A percentile compares a stretch with the other conserved stretches of the same genome.
These are phyloP conservation scores for Rhodotorula sp. DNA, from an alignment of 1,284 basidiomycete species.

Conservation along the genomic window DNA sequence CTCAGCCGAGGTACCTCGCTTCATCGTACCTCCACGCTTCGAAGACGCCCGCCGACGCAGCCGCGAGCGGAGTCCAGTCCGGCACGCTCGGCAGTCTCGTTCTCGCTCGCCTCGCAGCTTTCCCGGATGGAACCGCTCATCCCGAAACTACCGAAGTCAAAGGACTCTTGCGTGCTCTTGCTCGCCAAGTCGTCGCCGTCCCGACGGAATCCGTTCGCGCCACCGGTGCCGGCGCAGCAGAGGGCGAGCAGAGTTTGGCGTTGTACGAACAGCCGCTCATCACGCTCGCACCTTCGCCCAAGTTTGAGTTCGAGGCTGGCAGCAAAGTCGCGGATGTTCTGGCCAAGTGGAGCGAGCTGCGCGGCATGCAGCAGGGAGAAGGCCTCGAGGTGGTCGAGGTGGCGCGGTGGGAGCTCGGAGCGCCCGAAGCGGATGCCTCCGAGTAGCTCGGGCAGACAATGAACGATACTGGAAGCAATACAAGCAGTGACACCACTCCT, in stretches of 20 bases:
- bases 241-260: slow-evolving; percentile 58
- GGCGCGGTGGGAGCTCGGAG: slow-evolving; percentile 50
- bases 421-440: slow-evolving; percentile 29
- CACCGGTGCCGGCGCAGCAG: slow-evolving; percentile 44
- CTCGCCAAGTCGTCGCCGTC: slow-evolving; percentile 82
- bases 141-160: slow-evolving; percentile 54
- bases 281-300: slow-evolving; percentile 56
- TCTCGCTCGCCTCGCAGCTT: slow-evolving; percentile 53
- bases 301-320: slow-evolving; percentile 51
- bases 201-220: slow-evolving; percentile 63
- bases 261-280: slow-evolving; percentile 80
- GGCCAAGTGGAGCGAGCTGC: slow-evolving; percentile 63
- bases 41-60: slow-evolving; percentile 51
- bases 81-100: slow-evolving; percentile 71
- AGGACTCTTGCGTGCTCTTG: slow-evolving; percentile 71
- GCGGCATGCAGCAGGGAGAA: slow-evolving; percentile 52
- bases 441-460: not conserved
- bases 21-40: slow-evolving; percentile 76
- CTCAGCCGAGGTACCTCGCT: slow-evolving; percentile 54
- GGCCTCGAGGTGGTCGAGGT: slow-evolving; percentile 50
- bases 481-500: not conserved
- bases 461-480: not conserved
- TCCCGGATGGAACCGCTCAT: not conserved
- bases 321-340: slow-evolving; percentile 65
- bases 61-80: slow-evolving; percentile 49